Evolutionary conservation across 164 flowering plant species (phyloP).

Genomic region (Umbilicus rupestris): DNA sequence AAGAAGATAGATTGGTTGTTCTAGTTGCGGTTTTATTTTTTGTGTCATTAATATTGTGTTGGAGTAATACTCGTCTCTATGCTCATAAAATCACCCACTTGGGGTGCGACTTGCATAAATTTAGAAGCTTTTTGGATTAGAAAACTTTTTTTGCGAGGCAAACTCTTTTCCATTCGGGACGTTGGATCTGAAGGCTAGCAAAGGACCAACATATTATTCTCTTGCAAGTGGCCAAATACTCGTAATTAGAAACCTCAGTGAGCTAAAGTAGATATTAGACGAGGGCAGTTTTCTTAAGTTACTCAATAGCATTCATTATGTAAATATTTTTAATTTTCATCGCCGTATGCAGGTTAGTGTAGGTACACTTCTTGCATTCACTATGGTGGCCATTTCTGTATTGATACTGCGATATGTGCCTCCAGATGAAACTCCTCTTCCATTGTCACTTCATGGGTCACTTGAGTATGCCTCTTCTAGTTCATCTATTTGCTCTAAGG

Average conservation of each 20-base stretch:
- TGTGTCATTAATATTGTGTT: not conserved
- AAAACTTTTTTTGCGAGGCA: not conserved
- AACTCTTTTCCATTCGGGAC: not conserved
- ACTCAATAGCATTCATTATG: not conserved
- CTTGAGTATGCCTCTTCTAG: constrained; percentile 33
- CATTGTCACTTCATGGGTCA: constrained; percentile 67
- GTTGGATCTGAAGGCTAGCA: not conserved
- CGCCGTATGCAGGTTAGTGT: constrained; percentile 60
- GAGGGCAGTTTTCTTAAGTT: too few species aligned
- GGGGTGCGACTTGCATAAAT: not conserved
- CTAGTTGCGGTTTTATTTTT: not conserved
- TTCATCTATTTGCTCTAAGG: constrained; percentile 19
- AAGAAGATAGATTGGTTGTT: not conserved
- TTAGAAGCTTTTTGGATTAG: not conserved
- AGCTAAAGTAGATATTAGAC: too few species aligned
- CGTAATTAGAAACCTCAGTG: too few species aligned
- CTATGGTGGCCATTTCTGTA: constrained; percentile 83
- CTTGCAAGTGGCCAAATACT: too few species aligned
- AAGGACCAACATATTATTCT: too few species aligned
- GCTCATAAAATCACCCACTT: not conserved
- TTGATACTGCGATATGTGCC: constrained; percentile 90
- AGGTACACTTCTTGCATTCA: constrained; percentile 95
- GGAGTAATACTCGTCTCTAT: not conserved
- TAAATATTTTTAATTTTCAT: not conserved
- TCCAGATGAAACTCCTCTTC: constrained; percentile 82